phyloP scores from a whole-genome alignment of 352 stramenopile species.

The Blastocystis hominis region DNA sequence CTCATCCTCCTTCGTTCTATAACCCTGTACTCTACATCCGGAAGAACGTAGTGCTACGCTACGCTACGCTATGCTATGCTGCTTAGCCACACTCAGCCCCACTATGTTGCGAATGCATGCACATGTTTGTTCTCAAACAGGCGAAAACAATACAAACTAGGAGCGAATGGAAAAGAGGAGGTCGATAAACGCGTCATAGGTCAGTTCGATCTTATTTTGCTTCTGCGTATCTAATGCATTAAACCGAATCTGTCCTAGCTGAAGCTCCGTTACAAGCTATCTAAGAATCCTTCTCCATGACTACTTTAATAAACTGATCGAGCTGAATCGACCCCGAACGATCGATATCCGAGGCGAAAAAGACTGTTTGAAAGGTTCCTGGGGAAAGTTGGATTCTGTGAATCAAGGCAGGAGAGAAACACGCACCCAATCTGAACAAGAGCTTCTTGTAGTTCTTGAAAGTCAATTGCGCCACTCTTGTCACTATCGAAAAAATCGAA shows the following conservation, averaged over 20 bases:
- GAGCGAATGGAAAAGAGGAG: constrained; percentile 35
- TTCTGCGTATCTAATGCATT: constrained; percentile 30
- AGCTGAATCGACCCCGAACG: constrained; percentile 24
- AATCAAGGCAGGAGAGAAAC: not conserved
- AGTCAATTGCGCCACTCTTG: constrained; percentile 38
- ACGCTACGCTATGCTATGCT: not conserved
- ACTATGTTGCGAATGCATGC: too few species aligned
- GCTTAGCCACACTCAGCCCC: not conserved
- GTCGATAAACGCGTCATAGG: constrained; percentile 34
- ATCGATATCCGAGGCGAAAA: constrained; percentile 44
- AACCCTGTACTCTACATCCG: not conserved
- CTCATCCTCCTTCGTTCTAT: not conserved
- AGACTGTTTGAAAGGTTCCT: constrained; percentile 26
- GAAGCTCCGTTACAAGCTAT: constrained; percentile 10
- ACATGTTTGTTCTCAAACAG: too few species aligned
- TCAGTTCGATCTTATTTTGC: constrained; percentile 38
- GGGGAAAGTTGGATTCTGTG: not conserved
- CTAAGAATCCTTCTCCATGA: not conserved
- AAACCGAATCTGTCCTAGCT: constrained; percentile 37
- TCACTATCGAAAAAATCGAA: constrained; percentile 30
- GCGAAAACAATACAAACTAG: not conserved
- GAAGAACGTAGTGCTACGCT: not conserved
- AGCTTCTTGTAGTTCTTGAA: constrained; percentile 32
- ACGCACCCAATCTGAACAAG: constrained; percentile 20
- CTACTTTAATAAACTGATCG: constrained; percentile 30